Percentiles rank a stretch among this genome's conserved stretches.
These are phyloP conservation scores for Camellia lanceoleosa DNA, from an alignment of 148 eudicot species.

Conservation along the genomic window DNA sequence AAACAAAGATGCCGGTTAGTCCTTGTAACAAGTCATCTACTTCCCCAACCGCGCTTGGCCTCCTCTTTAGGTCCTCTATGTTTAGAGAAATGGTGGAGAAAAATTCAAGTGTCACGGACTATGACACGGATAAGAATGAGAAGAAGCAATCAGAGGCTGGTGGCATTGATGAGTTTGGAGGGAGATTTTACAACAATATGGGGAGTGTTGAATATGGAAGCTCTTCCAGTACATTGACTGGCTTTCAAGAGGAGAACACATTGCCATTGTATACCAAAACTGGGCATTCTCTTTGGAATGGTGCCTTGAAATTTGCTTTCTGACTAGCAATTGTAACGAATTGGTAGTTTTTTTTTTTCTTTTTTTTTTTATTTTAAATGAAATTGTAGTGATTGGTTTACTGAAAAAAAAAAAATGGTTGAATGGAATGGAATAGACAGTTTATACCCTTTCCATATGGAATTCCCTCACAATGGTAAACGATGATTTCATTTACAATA, in stretches of 20 bases:
- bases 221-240: conserved; percentile 11
- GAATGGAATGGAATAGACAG: no score
- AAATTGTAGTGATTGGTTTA: no score
- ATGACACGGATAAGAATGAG: conserved; percentile 16
- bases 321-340: background rate
- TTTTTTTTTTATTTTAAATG: no score
- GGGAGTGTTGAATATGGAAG: background rate
- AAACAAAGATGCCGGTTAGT: conserved; percentile 26
- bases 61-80: conserved; percentile 33
- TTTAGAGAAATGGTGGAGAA: conserved; percentile 33
- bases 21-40: conserved; percentile 24
- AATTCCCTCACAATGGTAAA: no score
- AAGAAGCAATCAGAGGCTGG: background rate
- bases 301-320: conserved; percentile 6
- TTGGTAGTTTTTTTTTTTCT: no score
- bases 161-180: conserved; percentile 10
- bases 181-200: conserved; percentile 14
- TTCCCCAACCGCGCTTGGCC: conserved; percentile 31
- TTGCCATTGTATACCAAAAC: conserved; percentile 9
- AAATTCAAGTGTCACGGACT: conserved; percentile 15
- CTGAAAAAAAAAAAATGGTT: no score
- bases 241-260: conserved; percentile 10
- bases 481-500: no score
- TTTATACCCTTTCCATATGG: no score
- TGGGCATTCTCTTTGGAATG: conserved; percentile 15